Evolutionary conservation across 108 stramenopile genomes (phyloP), one percentile per base, ranked within the genome.

Genomic region (Discostella pseudostelligera): DNA sequence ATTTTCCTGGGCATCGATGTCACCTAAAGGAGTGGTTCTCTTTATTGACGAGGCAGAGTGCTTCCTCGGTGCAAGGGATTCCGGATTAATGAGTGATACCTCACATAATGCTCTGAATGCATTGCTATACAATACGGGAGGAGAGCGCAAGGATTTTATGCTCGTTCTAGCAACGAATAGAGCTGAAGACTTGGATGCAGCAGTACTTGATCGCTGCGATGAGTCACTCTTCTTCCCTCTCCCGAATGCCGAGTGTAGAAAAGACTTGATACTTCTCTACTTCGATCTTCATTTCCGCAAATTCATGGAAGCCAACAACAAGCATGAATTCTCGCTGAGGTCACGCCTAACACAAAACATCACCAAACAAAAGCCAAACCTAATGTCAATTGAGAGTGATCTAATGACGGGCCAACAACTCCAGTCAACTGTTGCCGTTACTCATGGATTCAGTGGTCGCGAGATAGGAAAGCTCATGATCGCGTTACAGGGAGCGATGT

Each of bases 1-100:
- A 12, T 94, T 94, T 59, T 46, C 66, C 12, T 94, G 93, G 93
- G 93, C 93, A 42, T 81, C 76, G 64, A 65, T 63, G 47, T 62
- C 67, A 54, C 67, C 60, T 0, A 78, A 78, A 29, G 93, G 93
- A 3, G 70, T 92, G 9, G 58, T 94, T 8, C 70, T 94, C 3
- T 92, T 94, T 68, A 87, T 94, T 55, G 93, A 94, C 67, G 93
- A 94, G 70, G 87, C 89, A 1, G 90, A 94, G 50, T 89, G 86
- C 32, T 92, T 94, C 56, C 79, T 94, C 39, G 87, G 83, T 39
- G 78, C 62, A 22, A 66, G 90, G 35, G 76, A 69, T 39, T 55
- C 78, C 19, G 47, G 29, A 11, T 12, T 58, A 35, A 64, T 88
- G 72, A 75, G 60, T 19, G 75, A 85, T 39, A 77, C 81, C 32